Percentiles rank a stretch among this genome's conserved stretches.
phyloP scores from a whole-genome alignment of 164 flowering plant species.

The grape (Vitis vinifera) region ASM3070453v1 NC_081805.1:18981001-18981500 shows the following conservation, averaged over 20 bases:
- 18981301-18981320: background rate
- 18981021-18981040: constrained; percentile 95
- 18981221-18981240: background rate
- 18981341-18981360: background rate
- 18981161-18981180: constrained; percentile 88
- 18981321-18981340: background rate
- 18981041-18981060: constrained; percentile 47
- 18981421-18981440: no score
- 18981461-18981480: no score
- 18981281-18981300: background rate
- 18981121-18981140: constrained; percentile 66
- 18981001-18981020: constrained; percentile 72
- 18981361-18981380: no score
- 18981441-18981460: no score
- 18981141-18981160: constrained; percentile 98
- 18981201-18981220: constrained; percentile 98
- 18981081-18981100: background rate
- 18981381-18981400: no score
- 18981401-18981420: no score
- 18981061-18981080: constrained; percentile 7
- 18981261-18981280: background rate
- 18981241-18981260: background rate
- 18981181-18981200: constrained; percentile 65
- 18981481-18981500: no score
- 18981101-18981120: constrained; percentile 3